Base-by-base conservation (phyloP, 176 grass and related monocot genomes). In the Alloteropsis semialata region DNA sequence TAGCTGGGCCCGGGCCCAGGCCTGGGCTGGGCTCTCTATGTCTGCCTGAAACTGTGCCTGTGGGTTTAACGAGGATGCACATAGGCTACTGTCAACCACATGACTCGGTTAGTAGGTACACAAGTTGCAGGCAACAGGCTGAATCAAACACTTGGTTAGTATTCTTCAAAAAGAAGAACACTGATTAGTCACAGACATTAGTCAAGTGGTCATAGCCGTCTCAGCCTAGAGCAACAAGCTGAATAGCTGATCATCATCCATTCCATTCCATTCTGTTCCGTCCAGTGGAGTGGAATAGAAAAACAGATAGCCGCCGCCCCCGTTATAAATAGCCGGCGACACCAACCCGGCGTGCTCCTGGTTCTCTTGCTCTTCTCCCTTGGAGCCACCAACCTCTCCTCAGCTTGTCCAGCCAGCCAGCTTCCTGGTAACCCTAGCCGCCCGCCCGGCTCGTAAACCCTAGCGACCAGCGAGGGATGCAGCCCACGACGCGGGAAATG, bases 401-500 rank as follows among this genome's bases (percentile, higher is more conserved):
- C 70, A 24, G 70, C 77, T 51, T 22, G 25, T 55, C 25, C 22
- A 37, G 39, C 55, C 24, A 77, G 29, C 42, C 30, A 49, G 44
- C 14, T 53, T 28, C 44, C 55, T 27, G 27, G 61, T 37, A 85
- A 69, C 74, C 79, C 82, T 69, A 80, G 48, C 73, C 14, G 39
- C 81, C 9, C 74, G 56, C 14, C 63, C 63, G 48, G 27, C 33
- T 57, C 39, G 65, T 51, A 78, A 80, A 77, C 77, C 72, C 76
- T 93, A 90, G 69, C 27, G 3, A 41, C 2, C 5, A 29, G 22
- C 63, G 14, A 54, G 84, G 36, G 84, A 93, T 93, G 91, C 88
- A 90, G 84, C 91, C 84, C 41, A 87, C 87, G 34, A 74, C 65
- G 32, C 82, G 77, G 74, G 87, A 90, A 87, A 93, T 90, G 87